Evolutionary conservation across 768 basidiomycete species (phyloP).

Genomic region (Calocybe gangraenosa): DNA sequence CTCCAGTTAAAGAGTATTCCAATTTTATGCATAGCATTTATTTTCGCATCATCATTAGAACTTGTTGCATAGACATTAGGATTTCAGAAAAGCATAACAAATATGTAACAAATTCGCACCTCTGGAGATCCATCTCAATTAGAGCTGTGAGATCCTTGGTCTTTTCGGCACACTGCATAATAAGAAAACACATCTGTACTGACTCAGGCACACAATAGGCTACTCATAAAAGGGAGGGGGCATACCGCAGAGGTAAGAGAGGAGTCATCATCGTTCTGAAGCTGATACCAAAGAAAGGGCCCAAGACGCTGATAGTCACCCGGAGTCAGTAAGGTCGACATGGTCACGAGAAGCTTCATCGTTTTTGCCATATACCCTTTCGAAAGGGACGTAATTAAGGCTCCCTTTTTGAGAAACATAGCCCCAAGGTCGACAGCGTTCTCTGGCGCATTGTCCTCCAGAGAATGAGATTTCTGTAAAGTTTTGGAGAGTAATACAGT

Average conservation of each 20-base stretch:
- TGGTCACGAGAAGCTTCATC: slow-evolving; percentile 58
- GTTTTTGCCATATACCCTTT: slow-evolving; percentile 43
- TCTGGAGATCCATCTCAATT: slow-evolving; percentile 53
- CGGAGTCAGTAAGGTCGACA: slow-evolving; percentile 48
- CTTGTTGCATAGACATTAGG: slow-evolving; percentile 28
- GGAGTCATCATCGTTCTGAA: slow-evolving; percentile 39
- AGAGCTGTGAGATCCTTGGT: slow-evolving; percentile 41
- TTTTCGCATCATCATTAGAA: slow-evolving; percentile 41
- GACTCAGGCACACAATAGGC: neutral
- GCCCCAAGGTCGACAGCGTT: slow-evolving; percentile 28
- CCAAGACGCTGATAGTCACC: slow-evolving; percentile 51
- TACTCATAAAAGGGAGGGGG: neutral
- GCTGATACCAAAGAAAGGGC: slow-evolving; percentile 54
- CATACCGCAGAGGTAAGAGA: slow-evolving; percentile 48
- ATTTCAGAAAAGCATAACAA: neutral
- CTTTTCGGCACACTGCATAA: slow-evolving; percentile 75
- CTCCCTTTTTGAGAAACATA: slow-evolving; percentile 30
- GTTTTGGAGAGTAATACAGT: slow-evolving; percentile 34
- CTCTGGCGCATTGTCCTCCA: slow-evolving; percentile 8
- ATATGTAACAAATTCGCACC: slow-evolving; percentile 29
- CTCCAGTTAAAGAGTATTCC: slow-evolving; percentile 61
- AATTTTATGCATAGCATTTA: slow-evolving; percentile 52
- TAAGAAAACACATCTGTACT: slow-evolving; percentile 53
- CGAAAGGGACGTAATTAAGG: slow-evolving; percentile 38
- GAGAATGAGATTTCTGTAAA: slow-evolving; percentile 17